Evolutionary conservation across 768 basidiomycete species (phyloP).

Genomic region (Sporobolomyces pararoseus): DNA sequence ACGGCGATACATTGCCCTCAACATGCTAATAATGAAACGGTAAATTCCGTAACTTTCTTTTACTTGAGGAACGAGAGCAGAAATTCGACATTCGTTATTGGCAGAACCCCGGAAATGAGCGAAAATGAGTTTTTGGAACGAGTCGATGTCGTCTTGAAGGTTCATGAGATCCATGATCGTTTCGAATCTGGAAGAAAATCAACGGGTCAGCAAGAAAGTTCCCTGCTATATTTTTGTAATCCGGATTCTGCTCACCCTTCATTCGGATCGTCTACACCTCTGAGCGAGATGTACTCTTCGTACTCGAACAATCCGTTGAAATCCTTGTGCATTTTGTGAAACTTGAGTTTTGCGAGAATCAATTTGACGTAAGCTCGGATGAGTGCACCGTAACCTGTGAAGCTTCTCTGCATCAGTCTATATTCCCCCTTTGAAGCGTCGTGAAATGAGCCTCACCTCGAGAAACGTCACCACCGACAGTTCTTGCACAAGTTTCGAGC

Average conservation of each 20-base stretch:
- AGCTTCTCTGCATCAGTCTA: no score
- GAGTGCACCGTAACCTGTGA: slow-evolving; percentile 78
- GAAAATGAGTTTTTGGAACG: slow-evolving; percentile 96
- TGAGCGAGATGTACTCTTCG: slow-evolving; percentile 94
- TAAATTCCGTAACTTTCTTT: slow-evolving; percentile 99
- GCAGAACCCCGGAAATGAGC: slow-evolving; percentile 83
- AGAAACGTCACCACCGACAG: slow-evolving; percentile 70
- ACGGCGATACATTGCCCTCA: slow-evolving; percentile 94
- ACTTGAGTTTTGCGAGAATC: slow-evolving; percentile 87
- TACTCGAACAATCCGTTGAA: slow-evolving; percentile 99
- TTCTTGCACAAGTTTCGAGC: slow-evolving; percentile 94
- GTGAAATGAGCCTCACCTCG: slow-evolving; percentile 57
- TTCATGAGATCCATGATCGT: slow-evolving; percentile 97
- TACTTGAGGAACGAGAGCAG: slow-evolving; percentile 88
- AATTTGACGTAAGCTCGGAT: slow-evolving; percentile 96
- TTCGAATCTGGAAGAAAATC: slow-evolving; percentile 66
- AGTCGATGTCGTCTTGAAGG: slow-evolving; percentile 96
- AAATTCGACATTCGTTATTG: slow-evolving; percentile 97
- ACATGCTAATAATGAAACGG: slow-evolving; percentile 97
- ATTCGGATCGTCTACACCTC: slow-evolving; percentile 97
- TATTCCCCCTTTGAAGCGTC: no score
- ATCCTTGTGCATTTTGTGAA: slow-evolving; percentile 90
- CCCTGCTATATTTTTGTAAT: not conserved
- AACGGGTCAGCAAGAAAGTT: not conserved
- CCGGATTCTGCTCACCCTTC: slow-evolving; percentile 66